Evolutionary conservation across 441 rosid genomes (phyloP), one percentile per base, ranked within the genome.

Genomic region (Cnidoscolus chayamansa): DNA sequence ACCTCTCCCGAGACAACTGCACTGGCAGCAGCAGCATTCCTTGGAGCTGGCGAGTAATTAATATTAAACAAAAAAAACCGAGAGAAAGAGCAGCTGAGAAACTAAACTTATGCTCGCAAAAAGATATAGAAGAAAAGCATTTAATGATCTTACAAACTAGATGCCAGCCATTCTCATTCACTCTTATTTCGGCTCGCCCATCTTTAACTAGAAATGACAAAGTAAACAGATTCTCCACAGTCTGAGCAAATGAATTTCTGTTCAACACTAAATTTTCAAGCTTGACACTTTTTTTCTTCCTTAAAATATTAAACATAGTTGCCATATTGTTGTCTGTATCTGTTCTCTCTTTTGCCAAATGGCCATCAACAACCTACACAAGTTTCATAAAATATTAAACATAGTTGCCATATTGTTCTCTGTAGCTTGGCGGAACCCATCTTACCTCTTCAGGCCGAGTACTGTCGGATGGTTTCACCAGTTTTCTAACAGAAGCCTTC

Each of bases 121-220:
- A 63, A 58, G 2, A 10, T 10, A 56, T 45, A 25, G 19, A 32
- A 60, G 40, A 43, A 74, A 50, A n/a, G 56, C 54, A 12, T 50
- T 31, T 7, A 4, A 37, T 71, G 69, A 72, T 77, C 93, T 82
- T 82, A 88, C 94, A 83, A 16, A 86, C 88, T 10, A 85, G 63
- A 82, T 93, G 97, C 61, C 83, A 78, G 71, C 93, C 91, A 68
- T 67, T 82, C 54, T 82, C 77, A 70, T 87, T 77, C 70, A 89
- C 80, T 40, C 47, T 64, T 67, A 91, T 79, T 77, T 91, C 86
- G 43, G 82, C 88, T 15, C 98, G 83, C 43, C 98, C 97, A 50
- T 89, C 98, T 83, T 89, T 89, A 50, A 83, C 86, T 49, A 93
- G 84, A 83, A 91, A 91, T 12, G 98, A 89, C 57, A 89, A 78